Evolutionary conservation across 2,329 filamentous ascomycete genomes (phyloP).

Genomic region (Trematosphaeria pertusa): DNA sequence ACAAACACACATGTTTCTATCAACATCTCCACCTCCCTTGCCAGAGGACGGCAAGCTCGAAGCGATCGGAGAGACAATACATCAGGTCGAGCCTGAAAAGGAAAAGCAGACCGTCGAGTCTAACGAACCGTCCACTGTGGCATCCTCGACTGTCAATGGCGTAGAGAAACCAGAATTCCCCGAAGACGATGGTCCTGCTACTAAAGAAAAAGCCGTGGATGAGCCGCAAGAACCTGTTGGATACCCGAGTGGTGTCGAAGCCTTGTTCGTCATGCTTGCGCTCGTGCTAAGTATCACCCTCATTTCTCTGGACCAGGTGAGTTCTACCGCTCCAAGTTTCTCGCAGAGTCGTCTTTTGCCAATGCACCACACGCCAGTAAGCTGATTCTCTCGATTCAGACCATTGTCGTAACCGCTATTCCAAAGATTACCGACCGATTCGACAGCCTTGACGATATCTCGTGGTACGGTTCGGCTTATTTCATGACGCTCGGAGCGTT

Average conservation of each 20-base stretch:
- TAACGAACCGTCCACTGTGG: constrained; percentile 9
- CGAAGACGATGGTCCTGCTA: no score
- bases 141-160: constrained; percentile 13
- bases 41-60: no score
- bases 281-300: constrained; percentile 24
- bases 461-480: constrained; percentile 44
- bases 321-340: no score
- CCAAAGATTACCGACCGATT: constrained; percentile 38
- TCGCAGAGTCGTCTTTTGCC: constrained; percentile 12
- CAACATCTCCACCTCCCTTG: no score
- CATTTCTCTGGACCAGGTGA: constrained; percentile 13
- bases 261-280: constrained; percentile 25
- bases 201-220: no score
- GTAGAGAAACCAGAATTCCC: no score
- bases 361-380: constrained; percentile 7
- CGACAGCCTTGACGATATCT: constrained; percentile 23
- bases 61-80: background rate
- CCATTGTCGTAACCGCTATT: constrained; percentile 36
- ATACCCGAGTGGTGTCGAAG: no score
- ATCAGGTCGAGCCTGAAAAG: background rate
- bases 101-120: constrained; percentile 10
- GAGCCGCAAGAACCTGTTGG: no score
- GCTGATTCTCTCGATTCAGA: constrained; percentile 26
- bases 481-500: constrained; percentile 54
- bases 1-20: no score